These are phyloP conservation scores for Phytophthora syringae DNA, from an alignment of 352 stramenopile genomes.

Conservation along the genomic window DNA sequence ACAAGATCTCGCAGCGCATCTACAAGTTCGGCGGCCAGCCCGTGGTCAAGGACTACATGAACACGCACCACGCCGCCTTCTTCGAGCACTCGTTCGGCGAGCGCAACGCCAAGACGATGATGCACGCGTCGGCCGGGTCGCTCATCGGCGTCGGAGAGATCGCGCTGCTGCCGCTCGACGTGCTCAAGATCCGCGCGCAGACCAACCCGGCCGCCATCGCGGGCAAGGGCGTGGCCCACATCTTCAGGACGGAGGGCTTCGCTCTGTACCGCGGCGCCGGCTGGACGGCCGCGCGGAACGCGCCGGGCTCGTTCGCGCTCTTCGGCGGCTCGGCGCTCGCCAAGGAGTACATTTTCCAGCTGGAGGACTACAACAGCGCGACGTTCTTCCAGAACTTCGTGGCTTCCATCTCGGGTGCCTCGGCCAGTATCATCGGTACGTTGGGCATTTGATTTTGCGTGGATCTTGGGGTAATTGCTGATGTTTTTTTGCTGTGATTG, in stretches of 20 bases:
- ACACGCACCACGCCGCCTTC: conserved; percentile 82
- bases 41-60: conserved; percentile 94
- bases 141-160: conserved; percentile 97
- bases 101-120: conserved; percentile 93
- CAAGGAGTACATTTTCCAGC: conserved; percentile 92
- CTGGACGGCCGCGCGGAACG: conserved; percentile 95
- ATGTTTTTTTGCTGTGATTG: conserved; percentile 11
- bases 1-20: conserved; percentile 97
- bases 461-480: too few relatives aligned
- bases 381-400: conserved; percentile 94
- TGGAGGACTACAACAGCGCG: conserved; percentile 91
- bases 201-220: conserved; percentile 93
- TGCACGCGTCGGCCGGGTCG: conserved; percentile 91
- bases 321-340: conserved; percentile 92
- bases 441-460: conserved; percentile 7
- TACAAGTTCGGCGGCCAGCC: conserved; percentile 98
- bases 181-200: conserved; percentile 97
- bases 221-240: conserved; percentile 91
- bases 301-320: conserved; percentile 94
- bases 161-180: conserved; percentile 94
- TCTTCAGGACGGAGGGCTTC: conserved; percentile 93
- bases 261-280: conserved; percentile 91
- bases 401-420: conserved; percentile 82
- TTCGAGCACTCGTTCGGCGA: conserved; percentile 93
- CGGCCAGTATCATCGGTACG: conserved; percentile 83